Conservation (phyloP, 2,329 filamentous ascomycete species). For the Parastagonospora nodorum region DNA sequence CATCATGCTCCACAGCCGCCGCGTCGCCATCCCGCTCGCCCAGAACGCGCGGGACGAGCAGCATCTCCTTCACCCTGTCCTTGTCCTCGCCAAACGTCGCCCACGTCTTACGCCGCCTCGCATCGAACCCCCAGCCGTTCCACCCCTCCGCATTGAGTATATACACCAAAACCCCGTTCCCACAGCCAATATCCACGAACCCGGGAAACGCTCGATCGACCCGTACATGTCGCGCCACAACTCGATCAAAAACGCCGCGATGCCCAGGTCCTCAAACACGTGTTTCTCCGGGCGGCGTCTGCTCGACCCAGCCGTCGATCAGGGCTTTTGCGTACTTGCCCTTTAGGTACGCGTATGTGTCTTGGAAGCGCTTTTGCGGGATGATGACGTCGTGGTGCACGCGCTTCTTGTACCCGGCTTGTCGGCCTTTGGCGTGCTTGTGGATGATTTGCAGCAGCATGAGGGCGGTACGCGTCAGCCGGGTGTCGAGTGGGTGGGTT, state of each 20-base stretch:
- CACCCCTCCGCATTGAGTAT: conserved; percentile 83
- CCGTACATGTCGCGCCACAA: conserved; percentile 86
- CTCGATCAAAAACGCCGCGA: conserved; percentile 91
- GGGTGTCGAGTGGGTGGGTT: conserved; percentile 48
- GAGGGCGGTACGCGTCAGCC: conserved; percentile 69
- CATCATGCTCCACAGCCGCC: conserved; percentile 55
- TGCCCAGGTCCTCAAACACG: conserved; percentile 91
- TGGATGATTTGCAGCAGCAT: conserved; percentile 70
- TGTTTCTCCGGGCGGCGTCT: conserved; percentile 89
- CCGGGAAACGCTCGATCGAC: conserved; percentile 69
- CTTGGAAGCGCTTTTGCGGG: conserved; percentile 76
- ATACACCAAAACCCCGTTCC: conserved; percentile 88
- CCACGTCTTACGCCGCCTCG: conserved; percentile 85
- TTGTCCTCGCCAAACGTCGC: conserved; percentile 64
- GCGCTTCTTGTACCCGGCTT: conserved; percentile 74
- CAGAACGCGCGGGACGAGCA: conserved; percentile 64
- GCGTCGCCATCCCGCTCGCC: conserved; percentile 27
- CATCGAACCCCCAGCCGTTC: conserved; percentile 88
- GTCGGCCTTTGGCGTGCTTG: conserved; percentile 73
- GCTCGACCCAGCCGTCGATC: conserved; percentile 80
- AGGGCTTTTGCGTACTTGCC: conserved; percentile 73
- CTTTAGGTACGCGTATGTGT: conserved; percentile 82
- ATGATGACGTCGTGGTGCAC: conserved; percentile 84
- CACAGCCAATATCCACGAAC: conserved; percentile 95
- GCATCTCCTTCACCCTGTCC: conserved; percentile 60